Evolutionary conservation across 768 basidiomycete genomes (phyloP), one percentile per base, ranked within the genome.

Genomic region (Lactarius sp.): DNA sequence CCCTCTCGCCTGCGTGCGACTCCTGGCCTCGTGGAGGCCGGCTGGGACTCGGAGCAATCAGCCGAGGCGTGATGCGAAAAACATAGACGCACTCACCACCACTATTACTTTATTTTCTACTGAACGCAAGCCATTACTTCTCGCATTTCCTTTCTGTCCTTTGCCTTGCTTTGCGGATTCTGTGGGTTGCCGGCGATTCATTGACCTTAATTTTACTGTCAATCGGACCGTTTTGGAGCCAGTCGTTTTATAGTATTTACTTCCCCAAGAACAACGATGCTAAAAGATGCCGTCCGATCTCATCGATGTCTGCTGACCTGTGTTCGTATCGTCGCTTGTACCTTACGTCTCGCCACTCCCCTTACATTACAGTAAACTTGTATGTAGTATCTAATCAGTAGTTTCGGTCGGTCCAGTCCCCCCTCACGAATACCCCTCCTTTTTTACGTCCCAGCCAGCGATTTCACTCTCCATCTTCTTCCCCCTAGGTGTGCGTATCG

Each of bases 31-130:
- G 50, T 66, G 13, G 46, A 60, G 18, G 67, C 65, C 5, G 65
- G 61, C 8, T 68, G 67, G 67, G 67, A 63, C 50, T 56, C 65
- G 20, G 67, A 68, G 16, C 44, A 52, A 58, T 66, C 64, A 52
- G 50, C 33, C 12, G 64, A 65, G 46, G 34, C 49, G 4, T 65
- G 49, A 65, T 36, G 31, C 49, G 27, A 27, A 56, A 42, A 42
- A 44, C 12, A 39, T 16, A 49, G 42, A 33, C 22, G 41, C 49
- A 51, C 59, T 37, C 49, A 55, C 59, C 6, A 42, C 59, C 14
- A 16, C 42, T 46, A 51, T 52, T 55, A 64, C 39, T 22, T 61
- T 61, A 61, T 51, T 54, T 44, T 34, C 39, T 22, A 51, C 31
- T 51, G 42, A 52, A 33, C 44, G 36, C 62, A 49, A 63, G 44